Conservation (phyloP, 495 filamentous ascomycete genomes). For the Parathielavia hyrcaniae region DNA sequence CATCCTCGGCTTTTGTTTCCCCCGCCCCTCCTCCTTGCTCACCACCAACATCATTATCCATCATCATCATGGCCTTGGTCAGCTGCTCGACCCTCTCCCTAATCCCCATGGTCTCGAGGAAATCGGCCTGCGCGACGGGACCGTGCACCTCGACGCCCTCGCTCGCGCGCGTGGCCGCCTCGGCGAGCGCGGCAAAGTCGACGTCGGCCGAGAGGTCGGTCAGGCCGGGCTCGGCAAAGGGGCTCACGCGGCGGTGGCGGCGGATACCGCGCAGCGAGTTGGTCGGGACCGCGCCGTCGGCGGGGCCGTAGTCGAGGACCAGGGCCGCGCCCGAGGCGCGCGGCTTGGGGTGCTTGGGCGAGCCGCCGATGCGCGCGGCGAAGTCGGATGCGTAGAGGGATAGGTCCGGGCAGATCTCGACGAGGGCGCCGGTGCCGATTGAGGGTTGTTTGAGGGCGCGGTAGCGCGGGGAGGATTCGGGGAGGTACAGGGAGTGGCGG, state of each 20-base stretch:
- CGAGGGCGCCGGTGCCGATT: slow-evolving; percentile 55
- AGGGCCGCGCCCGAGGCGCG: slow-evolving; percentile 73
- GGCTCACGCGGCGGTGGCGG: slow-evolving; percentile 62
- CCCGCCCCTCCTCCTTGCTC: slow-evolving; percentile 46
- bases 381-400: slow-evolving; percentile 73
- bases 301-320: slow-evolving; percentile 88
- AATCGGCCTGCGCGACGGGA: slow-evolving; percentile 78
- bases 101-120: slow-evolving; percentile 74
- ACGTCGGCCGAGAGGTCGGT: slow-evolving; percentile 88
- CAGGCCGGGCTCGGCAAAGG: slow-evolving; percentile 68
- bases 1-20: slow-evolving; percentile 58
- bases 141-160: slow-evolving; percentile 86
- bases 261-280: slow-evolving; percentile 86
- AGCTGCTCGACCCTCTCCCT: slow-evolving; percentile 67
- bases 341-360: slow-evolving; percentile 49
- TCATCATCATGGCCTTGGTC: slow-evolving; percentile 41
- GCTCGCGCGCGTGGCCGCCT: slow-evolving; percentile 66
- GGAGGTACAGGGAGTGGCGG: slow-evolving; percentile 76
- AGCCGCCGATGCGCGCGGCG: slow-evolving; percentile 73
- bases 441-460: slow-evolving; percentile 59
- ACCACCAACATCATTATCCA: slow-evolving; percentile 34
- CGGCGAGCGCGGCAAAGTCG: slow-evolving; percentile 79
- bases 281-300: slow-evolving; percentile 62
- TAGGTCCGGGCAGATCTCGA: slow-evolving; percentile 86
- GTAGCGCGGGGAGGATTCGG: slow-evolving; percentile 76